A percentile compares a stretch with the other conserved stretches of the same genome.
These are phyloP conservation scores for Vitis hybrid DNA, from an alignment of 177 flowering plant genomes.

Conservation along the genomic window DNA sequence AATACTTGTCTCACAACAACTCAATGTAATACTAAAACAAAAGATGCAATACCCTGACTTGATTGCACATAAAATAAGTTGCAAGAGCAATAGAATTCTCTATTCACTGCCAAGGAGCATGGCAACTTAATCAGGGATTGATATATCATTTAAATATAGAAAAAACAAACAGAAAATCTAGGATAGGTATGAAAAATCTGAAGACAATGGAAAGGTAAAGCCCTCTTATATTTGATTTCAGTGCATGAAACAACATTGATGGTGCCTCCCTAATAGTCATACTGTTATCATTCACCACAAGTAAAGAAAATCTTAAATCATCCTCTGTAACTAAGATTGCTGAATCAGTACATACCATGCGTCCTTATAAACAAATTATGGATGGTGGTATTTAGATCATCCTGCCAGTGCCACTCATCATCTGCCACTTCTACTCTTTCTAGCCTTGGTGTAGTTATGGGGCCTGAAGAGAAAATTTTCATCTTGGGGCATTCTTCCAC, in stretches of 20 bases:
- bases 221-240: not conserved
- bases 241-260: too few relatives aligned
- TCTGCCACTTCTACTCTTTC: not conserved
- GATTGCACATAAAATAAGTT: too few relatives aligned
- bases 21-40: too few relatives aligned
- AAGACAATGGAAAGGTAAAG: not conserved
- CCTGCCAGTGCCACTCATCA: not conserved
- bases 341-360: not conserved
- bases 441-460: not conserved
- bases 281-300: not conserved
- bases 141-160: too few relatives aligned
- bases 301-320: not conserved
- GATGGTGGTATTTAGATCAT: not conserved
- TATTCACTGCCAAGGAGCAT: too few relatives aligned
- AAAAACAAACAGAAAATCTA: not conserved
- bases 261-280: not conserved
- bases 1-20: too few relatives aligned
- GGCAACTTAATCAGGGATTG: too few relatives aligned
- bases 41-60: too few relatives aligned
- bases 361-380: not conserved
- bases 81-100: too few relatives aligned
- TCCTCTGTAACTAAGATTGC: not conserved
- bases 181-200: not conserved
- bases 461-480: not conserved
- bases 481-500: slow-evolving; percentile 1